phyloP scores from a whole-genome alignment of 257 asterid genomes.

The Jacaranda mimosifolia region DNA sequence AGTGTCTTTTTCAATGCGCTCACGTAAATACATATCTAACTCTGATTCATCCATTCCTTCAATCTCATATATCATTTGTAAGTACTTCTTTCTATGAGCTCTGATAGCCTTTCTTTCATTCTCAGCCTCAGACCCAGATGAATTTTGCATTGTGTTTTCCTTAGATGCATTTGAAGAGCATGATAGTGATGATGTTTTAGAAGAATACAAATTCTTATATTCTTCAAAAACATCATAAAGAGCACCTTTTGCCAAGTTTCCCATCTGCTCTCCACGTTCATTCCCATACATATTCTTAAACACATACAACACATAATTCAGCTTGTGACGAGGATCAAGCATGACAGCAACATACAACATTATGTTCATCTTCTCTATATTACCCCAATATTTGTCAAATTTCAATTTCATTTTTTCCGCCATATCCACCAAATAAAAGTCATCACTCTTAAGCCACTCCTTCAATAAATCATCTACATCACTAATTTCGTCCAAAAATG shows the following conservation, averaged over 20 bases:
- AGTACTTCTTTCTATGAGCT: neutral
- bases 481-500: neutral
- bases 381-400: constrained; percentile 7
- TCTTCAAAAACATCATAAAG: constrained; percentile 24
- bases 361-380: neutral
- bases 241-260: constrained; percentile 7
- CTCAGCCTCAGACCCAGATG: neutral
- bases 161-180: neutral
- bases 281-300: constrained; percentile 16
- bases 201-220: neutral
- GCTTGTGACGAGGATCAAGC: constrained; percentile 18
- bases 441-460: neutral
- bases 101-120: neutral
- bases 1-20: neutral
- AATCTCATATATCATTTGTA: neutral
- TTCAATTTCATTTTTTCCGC: too few species aligned
- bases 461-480: constrained; percentile 12
- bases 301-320: neutral
- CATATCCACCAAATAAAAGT: too few species aligned
- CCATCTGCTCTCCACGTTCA: neutral
- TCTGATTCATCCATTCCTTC: neutral
- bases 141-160: neutral
- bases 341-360: constrained; percentile 7
- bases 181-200: neutral
- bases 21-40: constrained; percentile 13